Evolutionary conservation across 2,329 filamentous ascomycete genomes (phyloP), one percentile per base, ranked within the genome.

Genomic region (Blumeria hordei): DNA sequence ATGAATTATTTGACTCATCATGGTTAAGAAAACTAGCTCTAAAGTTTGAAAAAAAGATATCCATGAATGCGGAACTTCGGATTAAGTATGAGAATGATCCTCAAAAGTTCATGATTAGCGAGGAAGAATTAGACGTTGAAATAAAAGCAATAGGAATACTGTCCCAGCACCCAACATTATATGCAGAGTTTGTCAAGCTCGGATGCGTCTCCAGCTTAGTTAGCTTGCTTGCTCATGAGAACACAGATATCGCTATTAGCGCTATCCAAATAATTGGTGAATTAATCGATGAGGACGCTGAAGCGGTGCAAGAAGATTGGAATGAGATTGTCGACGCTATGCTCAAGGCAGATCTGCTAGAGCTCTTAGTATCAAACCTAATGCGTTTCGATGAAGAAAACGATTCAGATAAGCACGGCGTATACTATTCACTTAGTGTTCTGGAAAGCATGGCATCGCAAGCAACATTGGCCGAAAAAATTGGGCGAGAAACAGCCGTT

Each of bases 241-340:
- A 98, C 66, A 90, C 88, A 0, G 92, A 98, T 64, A 93, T 98
- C 60, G 88, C 92, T 10, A 94, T 96, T 62, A 85, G 83, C 59
- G 85, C 83, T 0, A 81, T 94, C 53, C 85, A 96, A 69, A 85
- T 95, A 50, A 78, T 98, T 53, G 81, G 79, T 55, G 92, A 98
- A 69, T 71, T 96, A 60, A 93, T 87, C 12, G 92, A 96, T 62
- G 88, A 98, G 65, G 90, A 96, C 64, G 86, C 94, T 1, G 75
- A 81, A 44, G 86, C 85, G 1, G 79, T 83, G 57, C 81, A 88
- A 61, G 78, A 78, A 55, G 80, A 95, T 62, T 95, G 88, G 87
- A 78, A 83, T 58, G 72, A 69, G 0, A 69, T 98, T 8, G 86
- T 88, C 61, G 78, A 77, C 66, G 79, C 73, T 3, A 67, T 81